Conservation (phyloP, 371 early-diverging fungal species). For the Choanephora cucurbitarum region DNA sequence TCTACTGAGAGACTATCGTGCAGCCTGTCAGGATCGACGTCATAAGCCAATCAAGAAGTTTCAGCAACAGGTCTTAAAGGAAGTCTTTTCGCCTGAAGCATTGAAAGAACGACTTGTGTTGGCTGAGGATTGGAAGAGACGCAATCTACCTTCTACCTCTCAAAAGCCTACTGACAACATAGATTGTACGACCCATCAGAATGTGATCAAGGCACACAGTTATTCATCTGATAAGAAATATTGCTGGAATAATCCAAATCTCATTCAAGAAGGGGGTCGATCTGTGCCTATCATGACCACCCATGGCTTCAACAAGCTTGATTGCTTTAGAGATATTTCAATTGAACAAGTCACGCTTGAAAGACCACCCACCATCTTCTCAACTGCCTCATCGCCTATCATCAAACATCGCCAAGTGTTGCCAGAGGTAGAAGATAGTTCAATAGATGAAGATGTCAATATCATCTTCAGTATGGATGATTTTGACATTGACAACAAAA, state of each 20-base stretch:
- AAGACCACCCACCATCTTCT: constrained; percentile 12
- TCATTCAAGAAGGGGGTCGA: constrained; percentile 23
- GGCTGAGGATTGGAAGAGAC: constrained; percentile 39
- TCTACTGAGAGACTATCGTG: constrained; percentile 57
- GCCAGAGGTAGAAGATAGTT: background rate
- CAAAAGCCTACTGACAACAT: too few species aligned
- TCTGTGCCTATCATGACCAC: constrained; percentile 25
- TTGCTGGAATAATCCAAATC: constrained; percentile 12
- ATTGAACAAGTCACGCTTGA: constrained; percentile 13
- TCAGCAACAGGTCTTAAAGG: constrained; percentile 72
- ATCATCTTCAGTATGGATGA: constrained; percentile 33
- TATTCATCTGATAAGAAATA: constrained; percentile 5
- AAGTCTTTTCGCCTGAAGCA: constrained; percentile 76
- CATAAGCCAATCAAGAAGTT: constrained; percentile 24
- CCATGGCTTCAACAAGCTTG: background rate
- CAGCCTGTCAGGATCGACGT: constrained; percentile 14
- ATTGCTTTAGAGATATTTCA: background rate
- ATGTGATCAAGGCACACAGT: constrained; percentile 12
- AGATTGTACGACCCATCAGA: too few species aligned
- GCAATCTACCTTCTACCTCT: too few species aligned
- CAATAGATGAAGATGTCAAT: constrained; percentile 6
- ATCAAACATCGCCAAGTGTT: background rate
- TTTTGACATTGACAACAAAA: constrained; percentile 7
- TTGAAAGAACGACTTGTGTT: constrained; percentile 56
- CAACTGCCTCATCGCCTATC: constrained; percentile 5